Base-by-base conservation (phyloP, 129 eudicot species). In the Saussurea involucrata region DNA sequence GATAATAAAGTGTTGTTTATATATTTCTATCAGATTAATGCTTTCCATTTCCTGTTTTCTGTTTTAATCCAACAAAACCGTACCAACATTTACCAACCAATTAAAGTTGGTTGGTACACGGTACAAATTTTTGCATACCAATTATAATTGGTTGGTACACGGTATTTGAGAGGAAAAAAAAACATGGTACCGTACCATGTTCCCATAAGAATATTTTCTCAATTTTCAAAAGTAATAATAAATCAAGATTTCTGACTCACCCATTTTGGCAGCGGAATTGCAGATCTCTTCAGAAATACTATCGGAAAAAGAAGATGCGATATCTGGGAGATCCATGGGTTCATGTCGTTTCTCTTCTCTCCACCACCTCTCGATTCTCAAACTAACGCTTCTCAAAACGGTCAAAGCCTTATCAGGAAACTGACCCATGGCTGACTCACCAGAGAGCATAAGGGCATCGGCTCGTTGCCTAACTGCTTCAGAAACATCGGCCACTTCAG, bases 341-440 rank as follows among this genome's bases (percentile, higher is more conserved):
- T 91, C 96, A 29, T 88, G 87, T 40, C 76, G 82, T 83, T 89
- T 91, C 87, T 92, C 94, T 76, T 95, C 98, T 68, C 98, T 89
- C 94, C 98, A 91, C 97, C 96, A 89, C 75, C 81, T 86, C 85
- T 95, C 98, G n/a, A 95, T 95, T 70, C 97, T 91, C 77, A 95
- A 63, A 77, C 98, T 94, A 13, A 89, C 96, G 76, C 87, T 94
- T 84, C 97, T 87, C 73, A 94, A 72, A 22, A 95, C 98, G n/a
- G 94, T 75, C 83, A 92, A 81, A 77, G 98, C 98, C 83, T 95
- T 95, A 20, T 95, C 96, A 20, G 98, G 98, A 71, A 53, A 91
- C 80, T 87, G 96, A 20, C 98, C 98, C 98, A 95, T 95, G 83
- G 98, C 98, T 28, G 98, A 95, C 87, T 95, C 98, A 75, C 98